A percentile compares a stretch with the other conserved stretches of the same genome.
Conservation (phyloP, 768 basidiomycete species). For the Suillus luteus region DNA sequence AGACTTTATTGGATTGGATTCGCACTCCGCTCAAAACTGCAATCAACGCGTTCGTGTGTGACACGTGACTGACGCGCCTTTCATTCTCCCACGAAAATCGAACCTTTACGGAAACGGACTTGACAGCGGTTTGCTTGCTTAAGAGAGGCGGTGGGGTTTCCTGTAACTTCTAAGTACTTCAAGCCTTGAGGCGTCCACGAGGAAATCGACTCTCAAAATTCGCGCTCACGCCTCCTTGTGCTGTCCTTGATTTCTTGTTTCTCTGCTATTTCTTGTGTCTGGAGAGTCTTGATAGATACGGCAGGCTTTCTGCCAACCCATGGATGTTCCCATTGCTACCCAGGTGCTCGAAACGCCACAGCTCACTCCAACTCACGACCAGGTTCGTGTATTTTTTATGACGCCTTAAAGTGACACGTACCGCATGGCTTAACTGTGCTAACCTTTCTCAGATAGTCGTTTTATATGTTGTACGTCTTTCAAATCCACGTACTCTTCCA, state of each 20-base stretch:
- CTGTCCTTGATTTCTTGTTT: constrained; percentile 16
- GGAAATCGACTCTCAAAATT: constrained; percentile 25
- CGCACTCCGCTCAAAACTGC: constrained; percentile 31
- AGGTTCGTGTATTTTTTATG: constrained; percentile 47
- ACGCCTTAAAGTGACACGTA: constrained; percentile 21
- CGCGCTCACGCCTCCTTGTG: constrained; percentile 19
- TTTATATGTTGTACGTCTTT: constrained; percentile 66
- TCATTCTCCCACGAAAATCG: constrained; percentile 18
- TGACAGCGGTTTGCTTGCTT: constrained; percentile 4
- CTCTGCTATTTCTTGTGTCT: constrained; percentile 9
- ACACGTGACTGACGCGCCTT: constrained; percentile 36
- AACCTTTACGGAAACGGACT: constrained; percentile 11
- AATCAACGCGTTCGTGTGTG: constrained; percentile 33
- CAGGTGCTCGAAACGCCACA: constrained; percentile 41
- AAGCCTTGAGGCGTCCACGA: constrained; percentile 37
- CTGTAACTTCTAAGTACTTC: constrained; percentile 12
- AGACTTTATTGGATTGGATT: constrained; percentile 34
- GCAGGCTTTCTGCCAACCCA: constrained; percentile 36
- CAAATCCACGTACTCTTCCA: constrained; percentile 16
- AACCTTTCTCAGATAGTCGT: constrained; percentile 58
- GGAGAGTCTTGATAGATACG: constrained; percentile 16
- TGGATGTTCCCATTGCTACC: constrained; percentile 36
- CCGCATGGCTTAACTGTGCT: constrained; percentile 25
- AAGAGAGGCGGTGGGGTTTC: constrained; percentile 11
- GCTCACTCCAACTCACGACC: constrained; percentile 67